Evolutionary conservation across 371 early-diverging fungal genomes (phyloP).

Genomic region (Mortierella sp.): DNA sequence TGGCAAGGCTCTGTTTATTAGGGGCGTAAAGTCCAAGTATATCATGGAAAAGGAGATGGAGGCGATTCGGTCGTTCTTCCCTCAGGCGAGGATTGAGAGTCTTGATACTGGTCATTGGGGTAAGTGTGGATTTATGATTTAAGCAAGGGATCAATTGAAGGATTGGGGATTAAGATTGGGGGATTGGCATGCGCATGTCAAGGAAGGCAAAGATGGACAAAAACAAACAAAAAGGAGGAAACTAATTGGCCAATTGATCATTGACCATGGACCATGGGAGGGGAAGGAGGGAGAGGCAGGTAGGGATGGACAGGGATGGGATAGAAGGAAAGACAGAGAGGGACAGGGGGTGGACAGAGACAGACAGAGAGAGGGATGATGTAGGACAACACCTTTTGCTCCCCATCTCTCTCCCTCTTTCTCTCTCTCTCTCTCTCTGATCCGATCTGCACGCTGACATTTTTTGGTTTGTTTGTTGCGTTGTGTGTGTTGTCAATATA

Average conservation of each 20-base stretch:
- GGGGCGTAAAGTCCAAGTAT: slow-evolving; percentile 81
- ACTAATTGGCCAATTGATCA: not conserved
- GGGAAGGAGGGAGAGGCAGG: not conserved
- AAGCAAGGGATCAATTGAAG: not conserved
- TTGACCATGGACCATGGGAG: not conserved
- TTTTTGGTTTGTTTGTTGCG: not conserved
- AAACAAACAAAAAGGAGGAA: not conserved
- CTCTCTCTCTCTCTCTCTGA: not conserved
- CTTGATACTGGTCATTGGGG: slow-evolving; percentile 93
- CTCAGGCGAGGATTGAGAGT: slow-evolving; percentile 69
- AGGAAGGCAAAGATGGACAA: not conserved
- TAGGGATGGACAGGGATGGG: not conserved
- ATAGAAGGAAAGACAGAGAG: not conserved
- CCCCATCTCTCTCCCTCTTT: no score
- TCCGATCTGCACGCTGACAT: slow-evolving; percentile 9
- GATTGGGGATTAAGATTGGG: not conserved
- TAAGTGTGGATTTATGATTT: slow-evolving; percentile 56
- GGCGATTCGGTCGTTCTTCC: slow-evolving; percentile 75
- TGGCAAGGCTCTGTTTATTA: slow-evolving; percentile 84
- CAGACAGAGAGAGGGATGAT: not conserved
- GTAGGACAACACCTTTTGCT: not conserved
- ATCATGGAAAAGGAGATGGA: slow-evolving; percentile 63
- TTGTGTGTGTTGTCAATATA: not conserved
- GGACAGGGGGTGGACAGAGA: not conserved
- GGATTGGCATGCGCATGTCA: not conserved